Conservation (phyloP, 306 rosid species). For the Fragaria ananassa region DNA sequence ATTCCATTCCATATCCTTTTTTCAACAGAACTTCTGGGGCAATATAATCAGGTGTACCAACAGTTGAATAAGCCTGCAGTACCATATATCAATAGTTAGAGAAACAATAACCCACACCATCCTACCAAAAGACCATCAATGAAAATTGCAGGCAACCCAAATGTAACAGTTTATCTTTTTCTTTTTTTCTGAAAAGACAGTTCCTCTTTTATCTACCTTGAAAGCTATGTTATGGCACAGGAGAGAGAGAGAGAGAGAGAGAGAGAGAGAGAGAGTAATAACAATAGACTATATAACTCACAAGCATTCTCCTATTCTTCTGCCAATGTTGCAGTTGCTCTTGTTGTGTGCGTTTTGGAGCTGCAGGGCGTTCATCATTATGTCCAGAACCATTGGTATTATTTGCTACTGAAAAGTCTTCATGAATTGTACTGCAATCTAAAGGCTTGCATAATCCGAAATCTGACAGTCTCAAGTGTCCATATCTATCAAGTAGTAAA, state of each 20-base stretch:
- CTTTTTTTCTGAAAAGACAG: too few species aligned
- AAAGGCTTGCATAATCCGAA: constrained; percentile 98
- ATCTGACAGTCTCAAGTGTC: constrained; percentile 92
- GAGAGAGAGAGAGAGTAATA: constrained; percentile 4
- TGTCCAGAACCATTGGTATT: constrained; percentile 53
- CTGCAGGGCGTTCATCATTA: constrained; percentile 48
- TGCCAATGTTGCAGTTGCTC: constrained; percentile 96
- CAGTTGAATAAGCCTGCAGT: constrained; percentile 98
- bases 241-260: constrained; percentile 2
- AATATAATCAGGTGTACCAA: constrained; percentile 98
- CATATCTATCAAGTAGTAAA: constrained; percentile 87
- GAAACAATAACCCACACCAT: neutral
- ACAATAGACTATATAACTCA: constrained; percentile 32
- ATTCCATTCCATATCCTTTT: constrained; percentile 97
- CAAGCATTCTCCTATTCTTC: constrained; percentile 93
- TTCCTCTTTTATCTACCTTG: neutral
- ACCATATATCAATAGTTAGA: constrained; percentile 26
- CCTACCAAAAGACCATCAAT: neutral
- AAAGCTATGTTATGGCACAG: neutral
- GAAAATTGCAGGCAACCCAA: neutral
- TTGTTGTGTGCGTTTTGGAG: constrained; percentile 89
- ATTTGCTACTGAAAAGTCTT: constrained; percentile 62
- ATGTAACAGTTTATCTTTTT: neutral
- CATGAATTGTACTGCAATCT: constrained; percentile 83
- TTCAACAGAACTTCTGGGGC: constrained; percentile 99